These are phyloP conservation scores for Mucor saturninus DNA, from an alignment of 371 early-diverging fungal genomes.

Conservation along the genomic window DNA sequence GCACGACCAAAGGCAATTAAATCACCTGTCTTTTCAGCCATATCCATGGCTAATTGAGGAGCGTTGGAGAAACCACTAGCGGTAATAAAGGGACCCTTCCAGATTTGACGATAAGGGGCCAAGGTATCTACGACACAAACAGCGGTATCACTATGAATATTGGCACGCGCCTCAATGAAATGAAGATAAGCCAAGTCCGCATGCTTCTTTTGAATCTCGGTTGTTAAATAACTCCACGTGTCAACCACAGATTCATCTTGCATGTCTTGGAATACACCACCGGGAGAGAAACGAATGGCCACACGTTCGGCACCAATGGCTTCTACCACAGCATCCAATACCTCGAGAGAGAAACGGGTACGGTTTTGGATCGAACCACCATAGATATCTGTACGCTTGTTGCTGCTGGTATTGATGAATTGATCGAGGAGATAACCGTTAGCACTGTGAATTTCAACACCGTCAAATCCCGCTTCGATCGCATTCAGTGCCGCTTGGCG, in stretches of 20 bases:
- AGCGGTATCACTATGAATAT: conserved; percentile 4
- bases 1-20: conserved; percentile 27
- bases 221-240: conserved; percentile 22
- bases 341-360: conserved; percentile 49
- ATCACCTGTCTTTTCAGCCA: conserved; percentile 15
- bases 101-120: conserved; percentile 18
- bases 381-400: conserved; percentile 48
- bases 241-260: conserved; percentile 8
- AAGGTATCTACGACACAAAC: conserved; percentile 5
- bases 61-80: conserved; percentile 13
- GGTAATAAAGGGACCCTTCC: conserved; percentile 23
- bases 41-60: conserved; percentile 3
- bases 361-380: conserved; percentile 62
- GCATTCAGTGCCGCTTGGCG: conserved; percentile 5
- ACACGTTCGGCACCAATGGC: too few species aligned
- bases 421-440: conserved; percentile 67
- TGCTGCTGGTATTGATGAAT: conserved; percentile 46
- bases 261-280: conserved; percentile 12
- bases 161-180: conserved; percentile 22
- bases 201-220: conserved; percentile 10
- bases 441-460: conserved; percentile 55
- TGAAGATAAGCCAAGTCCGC: conserved; percentile 20
- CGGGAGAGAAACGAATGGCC: too few species aligned
- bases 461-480: too few species aligned
- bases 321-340: conserved; percentile 38